Base-by-base conservation (phyloP, 768 basidiomycete genomes). In the Chalciporus sphaerocephalus region DNA sequence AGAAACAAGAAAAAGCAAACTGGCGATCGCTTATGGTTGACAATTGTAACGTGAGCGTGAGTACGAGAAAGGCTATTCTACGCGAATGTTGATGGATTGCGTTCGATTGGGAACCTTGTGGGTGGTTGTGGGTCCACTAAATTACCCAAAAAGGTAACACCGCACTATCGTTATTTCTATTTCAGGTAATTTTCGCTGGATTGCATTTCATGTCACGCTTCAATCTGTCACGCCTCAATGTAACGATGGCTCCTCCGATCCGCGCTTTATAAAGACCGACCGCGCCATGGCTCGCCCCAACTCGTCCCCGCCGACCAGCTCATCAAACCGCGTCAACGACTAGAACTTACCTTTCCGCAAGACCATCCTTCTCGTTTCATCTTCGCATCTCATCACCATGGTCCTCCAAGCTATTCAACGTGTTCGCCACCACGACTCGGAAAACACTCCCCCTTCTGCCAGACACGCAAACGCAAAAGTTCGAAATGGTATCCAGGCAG, bases 371-470 rank as follows among this genome's bases (percentile, higher is more conserved):
- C 21, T 25, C 6, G 3, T n/a, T n/a, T n/a, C n/a, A n/a, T n/a
- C n/a, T n/a, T n/a, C 40, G 20, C 18, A 12, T n/a, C 23, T 35
- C 21, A 40, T 23, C 42, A 44, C 12, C 34, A 68, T 73, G 71
- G 58, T 59, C 37, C 47, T 55, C 27, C 55, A 59, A 17, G 32
- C 55, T 11, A 25, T 54, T 32, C 54, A 55, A 47, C 46, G 41
- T 27, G 11, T 62, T 11, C 66, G 65, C 20, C 49, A 50, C 34
- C 34, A 20, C 10, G 52, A 67, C 38, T 44, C 55, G 5, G 70
- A 71, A 45, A 72, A 73, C 49, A 60, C 59, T 0, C 69, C 68
- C 13, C 67, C 65, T 2, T 40, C 51, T 6, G 4, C 47, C 35
- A 50, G 32, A 18, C 44, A 23, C 2, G 8, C 51, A 1, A 43